Conservation (phyloP, 768 basidiomycete species). For the Pleurotus pulmonarius region DNA sequence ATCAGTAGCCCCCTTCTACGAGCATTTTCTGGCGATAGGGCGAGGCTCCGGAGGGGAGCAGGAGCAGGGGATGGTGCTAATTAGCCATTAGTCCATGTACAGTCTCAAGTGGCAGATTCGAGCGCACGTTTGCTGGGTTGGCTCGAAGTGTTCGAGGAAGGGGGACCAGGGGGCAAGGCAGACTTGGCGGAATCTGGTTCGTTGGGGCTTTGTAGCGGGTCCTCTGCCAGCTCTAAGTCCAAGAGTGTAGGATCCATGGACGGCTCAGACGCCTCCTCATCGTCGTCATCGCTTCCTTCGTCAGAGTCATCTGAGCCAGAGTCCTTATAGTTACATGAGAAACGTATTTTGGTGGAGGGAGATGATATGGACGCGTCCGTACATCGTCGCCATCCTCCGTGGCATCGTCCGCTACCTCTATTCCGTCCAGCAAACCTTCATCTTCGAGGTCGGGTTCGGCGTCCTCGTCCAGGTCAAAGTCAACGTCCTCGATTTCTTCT, state of each 20-base stretch:
- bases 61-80: slow-evolving; percentile 22
- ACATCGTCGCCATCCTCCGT: slow-evolving; percentile 72
- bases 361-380: slow-evolving; percentile 19
- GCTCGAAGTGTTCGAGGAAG: slow-evolving; percentile 12
- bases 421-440: slow-evolving; percentile 53
- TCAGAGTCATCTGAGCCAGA: slow-evolving; percentile 60
- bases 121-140: slow-evolving; percentile 31
- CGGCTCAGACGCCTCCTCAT: slow-evolving; percentile 38
- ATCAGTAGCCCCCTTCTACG: slow-evolving; percentile 44
- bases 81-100: slow-evolving; percentile 12
- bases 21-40: slow-evolving; percentile 52
- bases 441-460: slow-evolving; percentile 56
- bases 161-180: background rate
- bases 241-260: slow-evolving; percentile 21
- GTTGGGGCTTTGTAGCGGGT: slow-evolving; percentile 18
- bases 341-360: background rate
- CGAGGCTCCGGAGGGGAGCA: slow-evolving; percentile 32
- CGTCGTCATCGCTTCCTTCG: slow-evolving; percentile 47
- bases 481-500: slow-evolving; percentile 52
- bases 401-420: slow-evolving; percentile 54
- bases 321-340: slow-evolving; percentile 33
- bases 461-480: slow-evolving; percentile 46
- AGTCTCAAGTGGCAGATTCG: background rate
- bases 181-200: slow-evolving; percentile 17
- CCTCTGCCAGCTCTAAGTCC: slow-evolving; percentile 19